These are phyloP conservation scores for Flaveria brownii DNA, from an alignment of 129 eudicot genomes.

Conservation along the genomic window DNA sequence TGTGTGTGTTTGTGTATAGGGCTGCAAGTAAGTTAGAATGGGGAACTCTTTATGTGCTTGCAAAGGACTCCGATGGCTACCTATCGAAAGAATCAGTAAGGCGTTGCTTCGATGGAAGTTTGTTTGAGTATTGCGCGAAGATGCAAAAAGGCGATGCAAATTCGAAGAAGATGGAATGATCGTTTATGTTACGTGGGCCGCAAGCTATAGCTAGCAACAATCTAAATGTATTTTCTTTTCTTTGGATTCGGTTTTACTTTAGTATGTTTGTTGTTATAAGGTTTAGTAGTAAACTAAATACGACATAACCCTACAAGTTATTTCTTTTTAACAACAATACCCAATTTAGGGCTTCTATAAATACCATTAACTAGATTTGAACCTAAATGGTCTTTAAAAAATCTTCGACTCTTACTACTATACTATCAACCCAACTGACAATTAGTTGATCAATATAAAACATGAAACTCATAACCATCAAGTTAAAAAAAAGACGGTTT, in stretches of 20 bases:
- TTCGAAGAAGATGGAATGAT: slow-evolving; percentile 38
- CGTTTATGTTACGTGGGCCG: slow-evolving; percentile 9
- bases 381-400: no score
- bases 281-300: background rate
- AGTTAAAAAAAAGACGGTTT: no score
- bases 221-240: slow-evolving; percentile 12
- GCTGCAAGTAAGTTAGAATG: slow-evolving; percentile 50
- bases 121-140: slow-evolving; percentile 54
- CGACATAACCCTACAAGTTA: no score
- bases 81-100: slow-evolving; percentile 66
- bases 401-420: no score
- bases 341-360: no score
- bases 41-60: slow-evolving; percentile 50
- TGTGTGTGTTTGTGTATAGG: slow-evolving; percentile 28
- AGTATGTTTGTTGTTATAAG: background rate
- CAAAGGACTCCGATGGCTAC: slow-evolving; percentile 59
- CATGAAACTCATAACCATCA: no score
- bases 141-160: slow-evolving; percentile 39
- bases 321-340: no score
- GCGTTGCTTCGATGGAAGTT: slow-evolving; percentile 64
- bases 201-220: slow-evolving; percentile 21
- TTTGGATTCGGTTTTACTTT: background rate
- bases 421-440: no score
- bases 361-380: no score
- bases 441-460: no score